phyloP scores from a whole-genome alignment of 2,329 filamentous ascomycete genomes.

The Stagonosporopsis rhizophila region DNA sequence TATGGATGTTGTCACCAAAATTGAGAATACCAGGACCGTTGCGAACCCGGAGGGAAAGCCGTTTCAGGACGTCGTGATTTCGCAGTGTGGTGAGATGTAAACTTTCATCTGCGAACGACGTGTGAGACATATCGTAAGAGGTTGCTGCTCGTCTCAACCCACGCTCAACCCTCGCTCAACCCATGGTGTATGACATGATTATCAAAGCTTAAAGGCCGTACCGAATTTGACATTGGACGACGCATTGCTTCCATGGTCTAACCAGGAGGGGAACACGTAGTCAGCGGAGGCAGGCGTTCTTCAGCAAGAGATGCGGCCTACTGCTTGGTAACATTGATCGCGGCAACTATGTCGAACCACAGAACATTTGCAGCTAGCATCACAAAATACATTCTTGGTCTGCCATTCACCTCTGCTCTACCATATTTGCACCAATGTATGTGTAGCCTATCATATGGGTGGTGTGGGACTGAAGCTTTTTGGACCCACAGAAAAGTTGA shows the following conservation, averaged over 20 bases:
- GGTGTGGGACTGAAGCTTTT: conserved; percentile 9
- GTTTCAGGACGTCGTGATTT: conserved; percentile 81
- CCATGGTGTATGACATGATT: background rate
- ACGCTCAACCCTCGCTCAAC: too few species aligned
- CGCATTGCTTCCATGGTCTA: background rate
- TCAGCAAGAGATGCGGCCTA: background rate
- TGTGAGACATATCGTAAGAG: background rate
- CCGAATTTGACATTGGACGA: background rate
- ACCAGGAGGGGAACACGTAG: background rate
- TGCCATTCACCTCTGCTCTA: background rate
- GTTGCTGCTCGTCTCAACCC: background rate
- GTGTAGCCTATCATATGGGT: conserved; percentile 2
- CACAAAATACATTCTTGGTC: background rate
- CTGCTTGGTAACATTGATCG: background rate
- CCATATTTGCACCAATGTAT: background rate
- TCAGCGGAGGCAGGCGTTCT: background rate
- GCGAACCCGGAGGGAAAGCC: conserved; percentile 75
- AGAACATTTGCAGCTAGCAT: background rate
- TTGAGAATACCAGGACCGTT: conserved; percentile 81
- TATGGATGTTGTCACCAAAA: conserved; percentile 89
- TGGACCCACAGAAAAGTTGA: conserved; percentile 14
- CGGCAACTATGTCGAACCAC: background rate
- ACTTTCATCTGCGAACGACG: background rate
- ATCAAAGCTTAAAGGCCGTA: background rate
- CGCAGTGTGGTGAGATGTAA: conserved; percentile 93